Percentiles rank a stretch among this genome's conserved stretches.
Evolutionary conservation across 306 rosid genomes (phyloP).

Genomic region (Acacia acuminata): DNA sequence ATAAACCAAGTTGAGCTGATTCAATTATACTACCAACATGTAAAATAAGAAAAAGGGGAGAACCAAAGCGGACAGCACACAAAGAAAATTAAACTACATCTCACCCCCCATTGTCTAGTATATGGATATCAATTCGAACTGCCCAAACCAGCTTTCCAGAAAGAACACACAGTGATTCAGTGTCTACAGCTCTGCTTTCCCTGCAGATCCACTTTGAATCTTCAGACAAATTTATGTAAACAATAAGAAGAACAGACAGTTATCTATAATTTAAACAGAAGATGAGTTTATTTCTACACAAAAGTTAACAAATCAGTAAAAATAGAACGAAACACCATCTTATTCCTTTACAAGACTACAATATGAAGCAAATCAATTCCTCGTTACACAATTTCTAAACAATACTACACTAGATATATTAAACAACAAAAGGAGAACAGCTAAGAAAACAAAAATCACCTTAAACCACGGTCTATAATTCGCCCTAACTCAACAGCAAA

Average conservation of each 20-base stretch:
- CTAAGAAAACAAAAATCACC: constrained; percentile 25
- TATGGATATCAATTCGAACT: constrained; percentile 78
- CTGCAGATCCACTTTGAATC: constrained; percentile 44
- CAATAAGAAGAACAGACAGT: background rate
- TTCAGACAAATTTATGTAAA: constrained; percentile 14
- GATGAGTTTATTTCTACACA: background rate
- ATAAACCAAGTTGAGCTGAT: background rate
- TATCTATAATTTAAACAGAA: background rate
- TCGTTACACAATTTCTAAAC: background rate
- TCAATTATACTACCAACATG: background rate
- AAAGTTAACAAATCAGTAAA: background rate
- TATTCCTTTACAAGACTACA: background rate
- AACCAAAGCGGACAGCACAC: background rate
- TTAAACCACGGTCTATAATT: constrained; percentile 76
- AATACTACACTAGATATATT: background rate
- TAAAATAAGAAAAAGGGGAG: background rate
- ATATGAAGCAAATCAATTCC: background rate
- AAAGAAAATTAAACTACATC: background rate
- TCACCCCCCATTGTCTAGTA: constrained; percentile 89
- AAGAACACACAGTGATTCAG: constrained; percentile 78
- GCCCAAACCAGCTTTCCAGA: constrained; percentile 87
- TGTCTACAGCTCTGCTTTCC: constrained; percentile 87
- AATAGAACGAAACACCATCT: background rate
- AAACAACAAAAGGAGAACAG: background rate
- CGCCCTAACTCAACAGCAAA: constrained; percentile 82